phyloP scores from a whole-genome alignment of 306 rosid genomes.

The Elaeagnus macrophylla region DNA sequence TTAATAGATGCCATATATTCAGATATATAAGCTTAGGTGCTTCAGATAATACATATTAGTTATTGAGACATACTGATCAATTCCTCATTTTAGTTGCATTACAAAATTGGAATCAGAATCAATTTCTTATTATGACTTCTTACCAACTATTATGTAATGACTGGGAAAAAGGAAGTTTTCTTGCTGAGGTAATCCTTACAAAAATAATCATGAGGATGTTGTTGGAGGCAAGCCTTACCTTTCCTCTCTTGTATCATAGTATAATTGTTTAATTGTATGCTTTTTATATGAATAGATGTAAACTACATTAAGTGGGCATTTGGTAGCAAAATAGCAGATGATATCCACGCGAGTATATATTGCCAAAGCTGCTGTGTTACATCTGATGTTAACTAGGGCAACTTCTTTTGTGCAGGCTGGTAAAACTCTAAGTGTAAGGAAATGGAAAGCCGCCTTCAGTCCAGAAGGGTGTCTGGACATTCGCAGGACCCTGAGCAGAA shows the following conservation, averaged over 20 bases:
- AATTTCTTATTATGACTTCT: background rate
- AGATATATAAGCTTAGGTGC: background rate
- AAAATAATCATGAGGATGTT: no score
- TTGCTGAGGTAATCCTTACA: no score
- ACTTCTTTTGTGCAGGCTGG: constrained; percentile 60
- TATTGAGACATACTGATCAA: background rate
- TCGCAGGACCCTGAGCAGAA: constrained; percentile 72
- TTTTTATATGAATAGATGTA: no score
- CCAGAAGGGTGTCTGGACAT: constrained; percentile 81
- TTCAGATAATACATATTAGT: background rate
- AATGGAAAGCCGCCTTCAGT: constrained; percentile 85
- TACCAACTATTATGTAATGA: no score
- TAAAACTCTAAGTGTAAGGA: constrained; percentile 76
- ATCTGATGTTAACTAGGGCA: constrained; percentile 10
- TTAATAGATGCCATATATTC: background rate
- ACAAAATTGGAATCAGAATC: background rate
- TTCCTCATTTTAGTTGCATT: background rate
- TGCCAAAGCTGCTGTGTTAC: constrained; percentile 3
- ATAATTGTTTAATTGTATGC: no score
- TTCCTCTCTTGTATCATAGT: no score
- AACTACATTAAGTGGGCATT: no score
- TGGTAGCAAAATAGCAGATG: no score
- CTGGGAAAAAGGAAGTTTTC: background rate
- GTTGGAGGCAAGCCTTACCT: no score
- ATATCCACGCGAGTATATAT: background rate